A percentile compares a stretch with the other conserved stretches of the same genome.
Conservation (phyloP, 306 rosid species). For the Lathyrus oleraceus region DNA sequence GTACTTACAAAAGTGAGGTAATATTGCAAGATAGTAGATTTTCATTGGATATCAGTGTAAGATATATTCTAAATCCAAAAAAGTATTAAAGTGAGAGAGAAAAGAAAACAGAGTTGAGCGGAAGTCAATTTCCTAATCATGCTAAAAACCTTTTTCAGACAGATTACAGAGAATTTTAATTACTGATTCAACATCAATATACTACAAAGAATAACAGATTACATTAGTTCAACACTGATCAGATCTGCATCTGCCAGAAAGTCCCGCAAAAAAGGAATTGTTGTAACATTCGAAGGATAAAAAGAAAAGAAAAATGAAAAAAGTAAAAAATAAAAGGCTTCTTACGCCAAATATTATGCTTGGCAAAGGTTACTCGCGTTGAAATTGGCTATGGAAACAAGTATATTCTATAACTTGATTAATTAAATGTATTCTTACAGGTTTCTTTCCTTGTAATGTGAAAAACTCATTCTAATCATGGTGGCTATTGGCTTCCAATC, state of each 20-base stretch:
- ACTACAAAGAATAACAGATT: slow-evolving; percentile 2
- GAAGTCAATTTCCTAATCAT: neutral
- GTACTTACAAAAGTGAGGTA: neutral
- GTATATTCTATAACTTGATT: neutral
- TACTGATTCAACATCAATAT: neutral
- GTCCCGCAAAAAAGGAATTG: neutral
- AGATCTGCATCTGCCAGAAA: slow-evolving; percentile 13
- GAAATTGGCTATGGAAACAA: neutral
- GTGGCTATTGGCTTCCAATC: neutral
- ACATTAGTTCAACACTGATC: neutral
- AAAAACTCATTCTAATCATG: neutral
- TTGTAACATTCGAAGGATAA: slow-evolving; percentile 1
- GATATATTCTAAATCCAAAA: neutral
- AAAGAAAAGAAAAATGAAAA: neutral
- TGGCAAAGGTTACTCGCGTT: neutral
- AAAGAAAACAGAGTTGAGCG: neutral
- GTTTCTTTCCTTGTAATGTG: neutral
- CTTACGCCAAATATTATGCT: neutral
- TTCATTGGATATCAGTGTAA: neutral
- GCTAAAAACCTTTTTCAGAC: neutral
- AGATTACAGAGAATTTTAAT: neutral
- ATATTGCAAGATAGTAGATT: neutral
- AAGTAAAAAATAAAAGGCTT: neutral
- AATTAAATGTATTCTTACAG: neutral
- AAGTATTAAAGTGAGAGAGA: neutral